Evolutionary conservation across 2,329 filamentous ascomycete genomes (phyloP), one percentile per base, ranked within the genome.

Genomic region (Aureobasidium pullulans): DNA sequence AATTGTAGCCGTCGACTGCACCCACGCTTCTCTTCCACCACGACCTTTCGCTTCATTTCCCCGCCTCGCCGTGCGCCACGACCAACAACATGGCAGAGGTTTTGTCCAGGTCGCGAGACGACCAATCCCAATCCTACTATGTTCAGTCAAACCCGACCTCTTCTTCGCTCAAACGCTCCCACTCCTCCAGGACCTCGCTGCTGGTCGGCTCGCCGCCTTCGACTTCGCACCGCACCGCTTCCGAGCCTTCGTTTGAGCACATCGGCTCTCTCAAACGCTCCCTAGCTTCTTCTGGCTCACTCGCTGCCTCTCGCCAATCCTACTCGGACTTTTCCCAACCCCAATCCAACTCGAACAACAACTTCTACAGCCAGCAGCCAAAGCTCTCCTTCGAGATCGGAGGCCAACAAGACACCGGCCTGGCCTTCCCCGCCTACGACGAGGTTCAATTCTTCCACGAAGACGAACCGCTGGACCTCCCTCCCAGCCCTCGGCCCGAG

Each of bases 331-430:
- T 70, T 37, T 46, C 42, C 31, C 68, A 69, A 3, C 56, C 57
- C 53, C 79, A 68, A 60, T 68, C 68, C 4, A 61, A 59, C 56
- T 79, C 68, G 59, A 78, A 80, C 4, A 86, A 84, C 1, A 82
- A 79, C 68, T 77, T 79, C 28, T 87, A 85, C 2, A 88, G 84
- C 3, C 81, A 84, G 4, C 80, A 81, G 16, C 85, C 83, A 66
- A 86, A 81, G 64, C 72, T 86, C 58, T 87, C 84, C 11, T 73
- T 87, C 58, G 79, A 82, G 58, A 81, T 84, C 61, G 69, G 79
- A 47, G 75, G 81, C 61, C 71, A 76, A 39, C 76, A 80, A 39
- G 79, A 83, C 44, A 75, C 70, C 28, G 70, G 71, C 43, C 71
- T 79, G 58, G 65, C 71, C 5, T 78, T 81, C 64, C 77, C 77